Base-by-base conservation (phyloP, 371 early-diverging fungal species). In the Encephalitozoon intestinalis region DNA sequence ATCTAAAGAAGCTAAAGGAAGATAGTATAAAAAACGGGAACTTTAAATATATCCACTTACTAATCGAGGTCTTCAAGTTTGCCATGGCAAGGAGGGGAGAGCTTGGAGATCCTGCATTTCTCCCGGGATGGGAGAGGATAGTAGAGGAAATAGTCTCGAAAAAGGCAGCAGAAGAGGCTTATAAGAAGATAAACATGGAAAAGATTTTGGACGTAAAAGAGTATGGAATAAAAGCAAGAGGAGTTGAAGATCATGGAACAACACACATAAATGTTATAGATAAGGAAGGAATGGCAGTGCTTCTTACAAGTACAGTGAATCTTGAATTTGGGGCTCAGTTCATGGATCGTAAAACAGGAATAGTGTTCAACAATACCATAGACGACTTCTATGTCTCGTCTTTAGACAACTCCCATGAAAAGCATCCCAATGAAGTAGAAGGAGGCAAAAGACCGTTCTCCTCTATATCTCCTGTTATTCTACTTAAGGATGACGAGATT, bases 301-400 rank as follows among this genome's bases (percentile, higher is more conserved):
- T 92, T 0, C 52, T 95, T 64, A 96, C 95, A 0, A 90, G 91
- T n/a, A 94, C 99, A 0, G 69, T 86, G 11, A 86, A 98, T 85
- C 83, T 94, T 15, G 79, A 89, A 21, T 97, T 95, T 87, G 99
- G 99, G 0, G 89, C 94, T 2, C 90, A 89, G 43, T 78, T 96
- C 18, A 88, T 97, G 89, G 94, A 96, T 82, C 88, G 88, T 1
- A 84, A 73, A 15, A 93, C 96, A 0, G 99, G 99, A n/a, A 87
- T 98, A 30, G 90, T 98, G 40, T 86, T 97, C 40, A 98, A 98
- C 85, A 89, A 96, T 81, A 89, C 95, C 79, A 94, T 97, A 90
- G 96, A 96, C 82, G 97, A 98, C 79, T 98, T 97, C 80, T 90
- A 91, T 54, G 91, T 92, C 26, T 93, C 93, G 34, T 89, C 90